Base-by-base conservation (phyloP, 208 protist species). In the Acanthamoeba culbertsoni region DNA sequence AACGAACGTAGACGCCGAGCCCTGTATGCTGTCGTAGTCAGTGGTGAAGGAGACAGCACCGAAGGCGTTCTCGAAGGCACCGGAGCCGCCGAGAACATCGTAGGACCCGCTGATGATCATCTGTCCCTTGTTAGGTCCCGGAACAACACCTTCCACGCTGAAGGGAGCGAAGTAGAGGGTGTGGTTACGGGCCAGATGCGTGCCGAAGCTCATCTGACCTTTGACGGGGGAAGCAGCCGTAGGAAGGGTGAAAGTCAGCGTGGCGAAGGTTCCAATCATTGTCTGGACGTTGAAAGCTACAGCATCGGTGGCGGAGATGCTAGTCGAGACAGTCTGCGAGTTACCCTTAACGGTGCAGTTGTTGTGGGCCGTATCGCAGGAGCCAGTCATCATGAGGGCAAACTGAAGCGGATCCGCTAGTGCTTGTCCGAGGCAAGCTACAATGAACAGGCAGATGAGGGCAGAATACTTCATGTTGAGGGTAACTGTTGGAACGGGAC, bases 211-310 rank as follows among this genome's bases (percentile, higher is more conserved):
- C 31, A 89, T 89, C 26, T n/a, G 10, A 28, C 46, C 79, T 3
- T 28, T 6, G 35, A 8, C 20, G 28, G 46, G 37, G 79, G 4
- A 6, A 42, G 8, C 77, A 42, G 51, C 23, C 10, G 16, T 28
- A 28, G 46, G 10, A 31, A 37, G 3, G 37, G 10, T 16, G 37
- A 28, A 2, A 42, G 23, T 51, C 26, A 79, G 31, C 23, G 28
- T 63, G 31, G 79, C 79, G 79, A 40, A 89, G 55, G 79, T 45
- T 6, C 79, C 79, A 33, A 89, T 57, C 18, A 55, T n/a, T n/a
- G 46, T 4, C 45, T 59, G 3, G 55, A 89, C 79, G 46, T 8
- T 28, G 79, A 68, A 89, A 14, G 26, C 45, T 2, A 89, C 79
- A 53, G 79, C 79, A 10, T 89, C 79, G 48, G 26, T 62, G 20